Conservation (phyloP, 305 asterid genomes). For the Solanum aculeatissimum region DNA sequence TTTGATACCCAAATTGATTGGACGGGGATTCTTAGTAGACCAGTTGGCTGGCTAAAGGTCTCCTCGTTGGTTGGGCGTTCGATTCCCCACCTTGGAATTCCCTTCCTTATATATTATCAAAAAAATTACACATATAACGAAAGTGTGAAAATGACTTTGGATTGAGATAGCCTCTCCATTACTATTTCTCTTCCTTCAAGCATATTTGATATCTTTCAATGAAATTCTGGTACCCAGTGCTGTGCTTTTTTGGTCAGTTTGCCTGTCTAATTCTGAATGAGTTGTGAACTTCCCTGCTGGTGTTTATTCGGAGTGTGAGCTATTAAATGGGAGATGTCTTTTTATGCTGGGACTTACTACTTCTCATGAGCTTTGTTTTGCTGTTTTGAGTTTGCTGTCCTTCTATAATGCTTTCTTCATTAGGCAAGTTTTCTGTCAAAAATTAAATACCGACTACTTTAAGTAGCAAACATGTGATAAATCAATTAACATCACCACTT, state of each 20-base stretch:
- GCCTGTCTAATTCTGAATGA: neutral
- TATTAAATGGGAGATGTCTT: neutral
- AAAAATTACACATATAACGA: neutral
- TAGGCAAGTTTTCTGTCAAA: neutral
- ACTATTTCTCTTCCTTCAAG: neutral
- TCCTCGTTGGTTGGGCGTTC: neutral
- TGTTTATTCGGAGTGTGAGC: neutral
- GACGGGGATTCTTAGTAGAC: neutral
- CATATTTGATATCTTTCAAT: neutral
- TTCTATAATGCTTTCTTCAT: neutral
- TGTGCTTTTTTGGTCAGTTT: neutral
- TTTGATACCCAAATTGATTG: neutral
- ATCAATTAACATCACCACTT: neutral
- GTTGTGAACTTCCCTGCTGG: neutral
- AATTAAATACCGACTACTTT: neutral
- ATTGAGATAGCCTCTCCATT: neutral
- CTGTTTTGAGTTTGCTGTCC: neutral
- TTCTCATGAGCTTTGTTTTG: neutral
- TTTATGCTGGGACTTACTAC: neutral
- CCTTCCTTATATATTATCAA: neutral
- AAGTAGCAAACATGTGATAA: neutral
- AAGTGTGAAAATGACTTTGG: neutral
- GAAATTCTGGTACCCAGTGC: neutral
- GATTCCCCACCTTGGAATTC: neutral
- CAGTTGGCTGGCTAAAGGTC: neutral